These are phyloP conservation scores for Fonsecaea nubica DNA, from an alignment of 2,329 filamentous ascomycete genomes.

Conservation along the genomic window DNA sequence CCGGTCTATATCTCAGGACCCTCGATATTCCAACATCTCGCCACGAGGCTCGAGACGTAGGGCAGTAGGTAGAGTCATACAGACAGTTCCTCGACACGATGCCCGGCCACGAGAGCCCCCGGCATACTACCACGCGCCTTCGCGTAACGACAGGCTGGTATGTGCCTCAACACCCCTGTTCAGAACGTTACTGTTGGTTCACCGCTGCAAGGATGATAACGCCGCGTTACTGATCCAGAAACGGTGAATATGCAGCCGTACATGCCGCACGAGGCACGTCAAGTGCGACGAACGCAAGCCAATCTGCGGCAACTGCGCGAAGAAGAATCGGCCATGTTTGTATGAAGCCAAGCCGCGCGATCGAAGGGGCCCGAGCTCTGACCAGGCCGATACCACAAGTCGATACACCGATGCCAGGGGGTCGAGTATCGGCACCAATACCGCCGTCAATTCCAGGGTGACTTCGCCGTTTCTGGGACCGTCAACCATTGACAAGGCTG, in stretches of 20 bases:
- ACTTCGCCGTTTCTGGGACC: not conserved
- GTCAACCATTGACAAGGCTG: not conserved
- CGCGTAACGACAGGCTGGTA: constrained; percentile 1
- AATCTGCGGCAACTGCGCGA: constrained; percentile 5
- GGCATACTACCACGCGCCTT: not conserved
- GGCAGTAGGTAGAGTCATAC: not conserved
- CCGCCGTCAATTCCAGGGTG: not conserved
- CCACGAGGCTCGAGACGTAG: constrained; percentile 4
- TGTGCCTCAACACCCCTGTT: not conserved
- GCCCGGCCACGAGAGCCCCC: not conserved
- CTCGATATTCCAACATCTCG: not conserved
- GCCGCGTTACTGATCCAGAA: not conserved
- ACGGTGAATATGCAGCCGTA: constrained; percentile 7
- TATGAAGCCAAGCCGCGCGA: constrained; percentile 3
- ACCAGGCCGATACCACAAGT: not conserved
- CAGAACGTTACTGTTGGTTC: not conserved
- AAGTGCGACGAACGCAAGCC: constrained; percentile 14
- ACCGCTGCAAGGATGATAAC: not conserved
- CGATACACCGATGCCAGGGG: not conserved
- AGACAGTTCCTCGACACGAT: not conserved
- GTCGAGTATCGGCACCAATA: not conserved
- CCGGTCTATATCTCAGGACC: not conserved
- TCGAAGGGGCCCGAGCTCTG: not conserved
- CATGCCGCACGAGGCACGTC: constrained; percentile 2
- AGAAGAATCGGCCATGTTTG: constrained; percentile 10